Evolutionary conservation across 129 eudicot species (phyloP), one percentile per base, ranked within the genome.

Genomic region (Flaveria trinervia): DNA sequence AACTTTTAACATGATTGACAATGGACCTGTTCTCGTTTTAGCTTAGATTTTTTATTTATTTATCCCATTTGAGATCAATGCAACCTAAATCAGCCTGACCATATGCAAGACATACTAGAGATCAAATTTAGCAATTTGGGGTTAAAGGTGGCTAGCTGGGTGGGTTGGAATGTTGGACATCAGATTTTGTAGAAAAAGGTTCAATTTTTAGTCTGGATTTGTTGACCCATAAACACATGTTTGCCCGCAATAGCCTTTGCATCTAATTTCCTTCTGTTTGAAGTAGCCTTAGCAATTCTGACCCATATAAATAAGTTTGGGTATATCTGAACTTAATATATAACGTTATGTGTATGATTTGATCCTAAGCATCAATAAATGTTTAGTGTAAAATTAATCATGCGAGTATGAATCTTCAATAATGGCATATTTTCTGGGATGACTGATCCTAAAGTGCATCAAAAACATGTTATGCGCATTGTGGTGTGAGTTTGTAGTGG

Each of bases 361-460:
- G 54, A 49, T 49, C 54, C n/a, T 13, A 49, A 49, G 16, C 49
- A 8, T 45, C 11, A 45, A 45, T 8, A 9, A 14, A 45, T 1
- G 12, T 45, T 8, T 2, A 10, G 49, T 12, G 13, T 10, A 45
- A 45, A 45, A 45, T 45, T 45, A 8, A 45, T 45, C 49, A 45
- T 45, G 79, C 78, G 83, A 71, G 74, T 76, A 68, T 84, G 56
- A 92, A 92, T 73, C 23, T 82, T 14, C 83, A 85, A 85, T 54
- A 89, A 89, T 80, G 92, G 82, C 11, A 25, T 89, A 33, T 87
- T 89, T 56, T 84, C 89, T 4, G 86, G 89, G 72, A 71, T 88
- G 65, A 86, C 90, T 41, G 83, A 86, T 74, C 88, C 90, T 8
- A 89, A 86, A 33, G 39, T 33, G 71, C 82, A 89, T 65, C 78